Base-by-base conservation (phyloP, 805 yeast species). In the Brettanomyces naardenensis region DNA sequence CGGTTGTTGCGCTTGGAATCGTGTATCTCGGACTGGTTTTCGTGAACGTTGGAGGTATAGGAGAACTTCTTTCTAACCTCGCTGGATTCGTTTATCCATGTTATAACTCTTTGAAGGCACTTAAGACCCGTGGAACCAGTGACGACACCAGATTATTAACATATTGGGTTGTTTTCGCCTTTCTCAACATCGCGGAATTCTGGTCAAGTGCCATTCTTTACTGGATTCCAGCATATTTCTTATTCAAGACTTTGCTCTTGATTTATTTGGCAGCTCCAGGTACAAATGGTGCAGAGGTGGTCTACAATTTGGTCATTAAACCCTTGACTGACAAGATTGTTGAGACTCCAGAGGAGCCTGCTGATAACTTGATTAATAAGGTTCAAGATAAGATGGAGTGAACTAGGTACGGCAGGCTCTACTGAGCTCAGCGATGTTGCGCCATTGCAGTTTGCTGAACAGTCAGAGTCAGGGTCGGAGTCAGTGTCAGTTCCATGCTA, bases 111-210 rank as follows among this genome's bases (percentile, higher is more conserved):
- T 68, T 92, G 44, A 59, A 75, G 45, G 97, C 98, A 18, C 69
- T 92, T 48, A 83, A 78, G 61, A 82, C 95, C 18, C 47, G 75
- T 7, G 55, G 73, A 14, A 64, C 78, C 30, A 63, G 66, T 31
- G 97, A 90, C 60, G 99, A 92, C 63, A 78, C 92, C 33, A 80
- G 82, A 59, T 75, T 85, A 58, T 74, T 92, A 56, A 85, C 97
- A 11, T 92, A 92, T 71, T 92, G 98, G 98, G 96, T 92, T 41
- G 95, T 92, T n/a, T 92, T 85, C 58, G 95, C 96, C 13, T 78
- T 80, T 52, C 75, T 92, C 67, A 86, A 80, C 61, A 89, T 92
- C 37, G 59, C 87, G 53, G 99, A 92, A 68, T 92, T 87, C 73
- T 92, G 97, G 97, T 80, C 95, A 38, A 76, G 78, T 54, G 82